Evolutionary conservation across 345 rosid species (phyloP).

Genomic region (Theobroma cacao): DNA sequence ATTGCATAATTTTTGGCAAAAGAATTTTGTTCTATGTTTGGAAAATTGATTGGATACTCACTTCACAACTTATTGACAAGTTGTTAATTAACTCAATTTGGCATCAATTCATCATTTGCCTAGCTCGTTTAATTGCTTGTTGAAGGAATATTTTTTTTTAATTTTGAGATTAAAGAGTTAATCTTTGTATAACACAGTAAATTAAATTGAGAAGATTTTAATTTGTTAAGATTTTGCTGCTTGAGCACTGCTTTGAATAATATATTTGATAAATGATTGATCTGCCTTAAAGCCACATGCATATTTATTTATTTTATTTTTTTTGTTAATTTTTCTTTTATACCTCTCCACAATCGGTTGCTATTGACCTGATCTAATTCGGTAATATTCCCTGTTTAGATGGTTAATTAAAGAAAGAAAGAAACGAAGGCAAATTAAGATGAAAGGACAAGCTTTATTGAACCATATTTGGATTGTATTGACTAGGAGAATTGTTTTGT

Average conservation of each 20-base stretch:
- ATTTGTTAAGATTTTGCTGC: neutral
- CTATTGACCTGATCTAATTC: neutral
- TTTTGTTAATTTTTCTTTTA: neutral
- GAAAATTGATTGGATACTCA: neutral
- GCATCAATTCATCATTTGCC: neutral
- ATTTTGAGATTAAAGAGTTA: neutral
- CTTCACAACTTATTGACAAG: neutral
- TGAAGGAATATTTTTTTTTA: neutral
- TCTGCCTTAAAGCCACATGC: neutral
- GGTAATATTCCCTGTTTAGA: neutral
- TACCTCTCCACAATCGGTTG: too few species aligned
- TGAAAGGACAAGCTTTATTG: neutral
- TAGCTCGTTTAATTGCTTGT: neutral
- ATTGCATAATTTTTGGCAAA: neutral
- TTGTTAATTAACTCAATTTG: neutral
- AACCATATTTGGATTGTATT: neutral
- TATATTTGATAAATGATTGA: neutral
- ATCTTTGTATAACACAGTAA: neutral
- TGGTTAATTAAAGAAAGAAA: neutral
- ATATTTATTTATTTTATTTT: neutral
- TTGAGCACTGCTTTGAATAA: neutral
- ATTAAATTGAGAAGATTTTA: neutral
- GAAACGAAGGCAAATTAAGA: neutral
- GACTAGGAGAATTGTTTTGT: too few species aligned
- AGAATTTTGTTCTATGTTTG: neutral